Conservation (phyloP, 176 grass and related monocot species). For the Tillandsia leiboldiana region DNA sequence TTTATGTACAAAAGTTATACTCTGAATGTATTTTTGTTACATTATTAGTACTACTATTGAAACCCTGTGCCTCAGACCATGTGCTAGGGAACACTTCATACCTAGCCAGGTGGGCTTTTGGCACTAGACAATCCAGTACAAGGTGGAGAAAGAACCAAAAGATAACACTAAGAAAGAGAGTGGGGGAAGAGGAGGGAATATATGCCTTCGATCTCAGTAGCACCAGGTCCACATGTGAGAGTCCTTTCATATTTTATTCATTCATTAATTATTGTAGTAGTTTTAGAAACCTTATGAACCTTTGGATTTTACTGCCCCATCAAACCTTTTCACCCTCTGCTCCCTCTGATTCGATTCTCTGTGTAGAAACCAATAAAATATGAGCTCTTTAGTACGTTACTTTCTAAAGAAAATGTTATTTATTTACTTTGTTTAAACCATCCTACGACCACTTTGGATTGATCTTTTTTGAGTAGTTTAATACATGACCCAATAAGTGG, state of each 20-base stretch:
- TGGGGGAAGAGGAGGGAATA: neutral
- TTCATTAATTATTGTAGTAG: neutral
- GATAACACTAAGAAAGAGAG: neutral
- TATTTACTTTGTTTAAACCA: neutral
- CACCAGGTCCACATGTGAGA: neutral
- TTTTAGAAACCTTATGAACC: neutral
- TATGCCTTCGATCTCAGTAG: neutral
- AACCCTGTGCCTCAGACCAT: neutral
- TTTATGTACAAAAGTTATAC: no score
- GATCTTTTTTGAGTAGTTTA: neutral
- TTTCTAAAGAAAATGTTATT: neutral
- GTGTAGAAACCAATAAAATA: neutral
- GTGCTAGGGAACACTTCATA: neutral
- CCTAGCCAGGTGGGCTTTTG: neutral
- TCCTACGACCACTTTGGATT: neutral
- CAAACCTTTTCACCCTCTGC: neutral
- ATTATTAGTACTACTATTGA: neutral
- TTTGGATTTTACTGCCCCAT: neutral
- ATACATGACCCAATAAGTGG: neutral
- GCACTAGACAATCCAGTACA: neutral
- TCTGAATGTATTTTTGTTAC: no score
- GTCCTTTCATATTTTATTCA: neutral
- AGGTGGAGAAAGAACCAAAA: neutral
- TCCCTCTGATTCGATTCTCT: constrained; percentile 4
- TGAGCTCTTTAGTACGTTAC: neutral